phyloP scores from a whole-genome alignment of 2,329 filamentous ascomycete species.

The Phialophora tarda region DNA sequence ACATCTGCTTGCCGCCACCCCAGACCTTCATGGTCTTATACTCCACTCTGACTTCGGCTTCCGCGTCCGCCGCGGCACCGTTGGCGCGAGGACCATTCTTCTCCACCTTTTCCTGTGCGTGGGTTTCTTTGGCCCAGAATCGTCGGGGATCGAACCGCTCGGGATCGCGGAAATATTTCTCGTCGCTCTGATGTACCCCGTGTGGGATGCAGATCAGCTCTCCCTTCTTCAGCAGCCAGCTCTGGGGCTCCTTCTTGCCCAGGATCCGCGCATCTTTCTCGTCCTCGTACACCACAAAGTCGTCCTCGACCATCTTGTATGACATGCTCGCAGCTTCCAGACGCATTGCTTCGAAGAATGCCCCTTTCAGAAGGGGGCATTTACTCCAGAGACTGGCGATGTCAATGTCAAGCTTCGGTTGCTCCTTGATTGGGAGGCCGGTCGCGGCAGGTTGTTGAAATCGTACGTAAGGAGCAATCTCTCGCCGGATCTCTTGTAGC shows the following conservation, averaged over 20 bases:
- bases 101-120: conserved; percentile 39
- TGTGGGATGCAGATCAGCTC: conserved; percentile 54
- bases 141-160: conserved; percentile 52
- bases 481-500: conserved; percentile 51
- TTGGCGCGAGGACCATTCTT: conserved; percentile 43
- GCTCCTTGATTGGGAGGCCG: conserved; percentile 52
- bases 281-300: conserved; percentile 50
- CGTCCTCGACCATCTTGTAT: conserved; percentile 49
- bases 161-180: conserved; percentile 44
- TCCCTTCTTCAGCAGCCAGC: conserved; percentile 51
- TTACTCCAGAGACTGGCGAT: conserved; percentile 49
- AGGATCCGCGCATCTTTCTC: conserved; percentile 46
- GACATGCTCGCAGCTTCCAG: conserved; percentile 52
- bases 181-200: conserved; percentile 52
- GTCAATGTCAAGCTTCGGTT: conserved; percentile 51
- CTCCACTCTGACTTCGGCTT: conserved; percentile 43
- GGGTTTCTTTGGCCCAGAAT: conserved; percentile 48
- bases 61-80: conserved; percentile 43
- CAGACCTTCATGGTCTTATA: conserved; percentile 55
- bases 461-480: conserved; percentile 52
- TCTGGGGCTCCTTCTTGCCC: conserved; percentile 42
- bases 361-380: conserved; percentile 55
- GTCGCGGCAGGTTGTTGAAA: conserved; percentile 46
- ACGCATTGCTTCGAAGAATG: conserved; percentile 55
- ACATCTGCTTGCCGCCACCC: conserved; percentile 56